Percentiles rank a stretch among this genome's conserved stretches.
Evolutionary conservation across 306 rosid genomes (phyloP).

Genomic region (Prosopis cineraria): DNA sequence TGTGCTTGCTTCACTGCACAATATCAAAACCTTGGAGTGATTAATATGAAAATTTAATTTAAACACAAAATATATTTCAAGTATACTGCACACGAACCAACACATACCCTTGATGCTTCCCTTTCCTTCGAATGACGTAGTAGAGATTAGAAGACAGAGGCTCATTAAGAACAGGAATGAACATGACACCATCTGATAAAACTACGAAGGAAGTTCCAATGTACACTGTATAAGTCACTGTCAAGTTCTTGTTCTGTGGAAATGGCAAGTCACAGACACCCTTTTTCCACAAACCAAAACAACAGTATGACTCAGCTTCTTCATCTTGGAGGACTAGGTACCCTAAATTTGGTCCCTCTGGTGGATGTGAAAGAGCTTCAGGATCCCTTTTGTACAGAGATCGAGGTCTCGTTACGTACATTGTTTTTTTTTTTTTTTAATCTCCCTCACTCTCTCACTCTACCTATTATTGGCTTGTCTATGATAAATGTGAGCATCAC

Average conservation of each 20-base stretch:
- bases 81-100: no score
- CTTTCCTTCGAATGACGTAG: conserved; percentile 49
- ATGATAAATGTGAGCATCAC: no score
- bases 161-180: conserved; percentile 62
- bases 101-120: conserved; percentile 43
- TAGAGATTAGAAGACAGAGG: conserved; percentile 58
- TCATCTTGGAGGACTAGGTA: not conserved
- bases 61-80: not conserved
- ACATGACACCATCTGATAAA: conserved; percentile 34
- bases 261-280: not conserved
- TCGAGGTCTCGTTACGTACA: not conserved
- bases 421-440: no score
- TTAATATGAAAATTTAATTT: not conserved
- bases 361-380: not conserved
- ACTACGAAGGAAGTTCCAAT: not conserved
- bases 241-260: conserved; percentile 9
- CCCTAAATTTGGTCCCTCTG: conserved; percentile 6
- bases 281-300: conserved; percentile 3
- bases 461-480: not conserved
- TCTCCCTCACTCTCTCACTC: not conserved
- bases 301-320: not conserved
- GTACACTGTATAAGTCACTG: not conserved
- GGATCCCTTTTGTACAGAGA: not conserved
- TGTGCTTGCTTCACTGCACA: conserved; percentile 44
- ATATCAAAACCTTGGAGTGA: not conserved